phyloP scores from a whole-genome alignment of 306 rosid genomes.

The Lathyrus aphaca region DNA sequence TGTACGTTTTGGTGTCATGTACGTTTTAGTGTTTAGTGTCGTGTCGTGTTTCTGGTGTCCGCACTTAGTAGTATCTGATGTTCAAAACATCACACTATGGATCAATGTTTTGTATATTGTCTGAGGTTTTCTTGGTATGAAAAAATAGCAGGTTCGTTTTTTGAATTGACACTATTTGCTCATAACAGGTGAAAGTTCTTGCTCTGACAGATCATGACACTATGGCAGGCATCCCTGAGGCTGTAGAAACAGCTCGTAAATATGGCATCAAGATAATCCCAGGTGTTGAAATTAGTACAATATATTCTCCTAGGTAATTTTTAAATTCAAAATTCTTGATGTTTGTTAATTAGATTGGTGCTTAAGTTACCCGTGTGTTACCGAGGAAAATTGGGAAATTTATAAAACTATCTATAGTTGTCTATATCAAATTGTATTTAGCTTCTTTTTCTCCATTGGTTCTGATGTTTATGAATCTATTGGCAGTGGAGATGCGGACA shows the following conservation, averaged over 20 bases:
- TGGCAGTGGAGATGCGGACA: slow-evolving; percentile 67
- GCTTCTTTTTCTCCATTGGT: slow-evolving; percentile 17
- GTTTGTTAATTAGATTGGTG: slow-evolving; percentile 9
- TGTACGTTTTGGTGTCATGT: too few species aligned
- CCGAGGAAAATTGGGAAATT: background rate
- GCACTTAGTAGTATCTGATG: too few species aligned
- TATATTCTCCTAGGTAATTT: slow-evolving; percentile 70
- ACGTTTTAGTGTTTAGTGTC: too few species aligned
- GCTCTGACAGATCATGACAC: slow-evolving; percentile 99
- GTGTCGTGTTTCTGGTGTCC: too few species aligned
- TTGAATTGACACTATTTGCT: slow-evolving; percentile 62
- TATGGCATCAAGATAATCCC: slow-evolving; percentile 94
- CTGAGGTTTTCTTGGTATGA: slow-evolving; percentile 20
- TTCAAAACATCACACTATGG: too few species aligned
- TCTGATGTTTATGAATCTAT: slow-evolving; percentile 37
- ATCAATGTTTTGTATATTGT: background rate
- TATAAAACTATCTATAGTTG: background rate
- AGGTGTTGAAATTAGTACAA: slow-evolving; percentile 93
- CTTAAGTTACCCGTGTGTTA: slow-evolving; percentile 9
- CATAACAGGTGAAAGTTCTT: slow-evolving; percentile 98
- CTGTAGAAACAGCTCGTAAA: slow-evolving; percentile 78
- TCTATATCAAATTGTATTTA: background rate
- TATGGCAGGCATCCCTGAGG: slow-evolving; percentile 92
- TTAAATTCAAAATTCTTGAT: slow-evolving; percentile 11
- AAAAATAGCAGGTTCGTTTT: slow-evolving; percentile 20